Conservation (phyloP, 2,329 filamentous ascomycete species). For the Chalaropsis ovoidea region DNA sequence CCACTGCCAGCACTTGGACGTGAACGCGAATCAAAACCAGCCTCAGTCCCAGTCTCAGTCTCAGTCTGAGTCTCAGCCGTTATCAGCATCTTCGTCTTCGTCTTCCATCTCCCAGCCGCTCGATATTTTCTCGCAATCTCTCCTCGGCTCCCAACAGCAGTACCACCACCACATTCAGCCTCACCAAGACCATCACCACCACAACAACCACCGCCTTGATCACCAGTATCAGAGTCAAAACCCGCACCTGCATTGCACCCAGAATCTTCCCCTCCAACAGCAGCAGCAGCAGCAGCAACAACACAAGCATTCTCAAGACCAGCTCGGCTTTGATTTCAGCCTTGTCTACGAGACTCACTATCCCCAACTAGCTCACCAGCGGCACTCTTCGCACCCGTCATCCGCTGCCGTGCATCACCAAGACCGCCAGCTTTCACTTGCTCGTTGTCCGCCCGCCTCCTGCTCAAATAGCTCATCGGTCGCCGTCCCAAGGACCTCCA, state of each 20-base stretch:
- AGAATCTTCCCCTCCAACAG: slow-evolving; percentile 24
- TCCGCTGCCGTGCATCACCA: slow-evolving; percentile 14
- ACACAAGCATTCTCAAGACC: slow-evolving; percentile 4
- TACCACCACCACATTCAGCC: slow-evolving; percentile 23
- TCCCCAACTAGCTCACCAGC: slow-evolving; percentile 9
- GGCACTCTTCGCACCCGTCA: background rate
- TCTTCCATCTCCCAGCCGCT: background rate
- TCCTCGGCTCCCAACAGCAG: background rate
- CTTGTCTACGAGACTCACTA: background rate
- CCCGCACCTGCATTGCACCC: slow-evolving; percentile 22
- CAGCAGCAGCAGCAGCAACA: slow-evolving; percentile 27
- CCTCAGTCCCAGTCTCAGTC: background rate
- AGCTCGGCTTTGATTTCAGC: background rate
- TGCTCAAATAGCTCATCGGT: background rate
- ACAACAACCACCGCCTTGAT: slow-evolving; percentile 27
- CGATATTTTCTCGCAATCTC: background rate
- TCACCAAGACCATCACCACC: slow-evolving; percentile 6
- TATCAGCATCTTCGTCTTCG: too few relatives aligned
- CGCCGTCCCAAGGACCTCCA: background rate
- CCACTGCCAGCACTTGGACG: background rate
- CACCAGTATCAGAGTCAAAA: slow-evolving; percentile 24
- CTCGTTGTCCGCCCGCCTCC: background rate
- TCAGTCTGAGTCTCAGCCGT: background rate
- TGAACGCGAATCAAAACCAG: background rate
- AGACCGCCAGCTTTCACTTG: slow-evolving; percentile 1